Percentiles rank a stretch among this genome's conserved stretches.
These are phyloP conservation scores for Diacronema lutheri DNA, from an alignment of 78 protist species.

Conservation along the genomic window DNA sequence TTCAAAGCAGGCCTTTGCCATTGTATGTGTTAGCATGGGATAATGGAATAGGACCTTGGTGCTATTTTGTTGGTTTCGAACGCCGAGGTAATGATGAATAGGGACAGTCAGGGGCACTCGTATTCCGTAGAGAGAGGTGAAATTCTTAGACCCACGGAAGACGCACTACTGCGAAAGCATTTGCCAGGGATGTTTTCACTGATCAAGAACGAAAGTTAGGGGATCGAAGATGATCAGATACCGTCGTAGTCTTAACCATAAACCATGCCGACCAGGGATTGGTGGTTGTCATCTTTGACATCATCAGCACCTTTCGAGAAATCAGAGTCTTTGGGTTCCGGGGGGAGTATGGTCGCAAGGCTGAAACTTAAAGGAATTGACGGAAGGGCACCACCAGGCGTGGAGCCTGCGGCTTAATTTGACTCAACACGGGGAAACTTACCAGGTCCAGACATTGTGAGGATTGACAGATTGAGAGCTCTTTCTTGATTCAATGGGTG, in stretches of 20 bases:
- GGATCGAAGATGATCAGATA: conserved; percentile 92
- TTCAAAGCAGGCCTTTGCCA: conserved; percentile 78
- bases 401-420: conserved; percentile 92
- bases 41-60: conserved; percentile 49
- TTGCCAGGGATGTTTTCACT: conserved; percentile 85
- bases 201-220: conserved; percentile 92
- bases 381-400: conserved; percentile 91
- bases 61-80: conserved; percentile 55
- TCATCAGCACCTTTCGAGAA: conserved; percentile 64
- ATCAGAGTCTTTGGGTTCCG: conserved; percentile 82
- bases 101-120: conserved; percentile 80
- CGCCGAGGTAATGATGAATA: conserved; percentile 70
- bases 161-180: conserved; percentile 88
- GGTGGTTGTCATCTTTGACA: conserved; percentile 45
- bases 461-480: conserved; percentile 87
- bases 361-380: conserved; percentile 92
- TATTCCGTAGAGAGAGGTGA: conserved; percentile 88
- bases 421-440: conserved; percentile 90
- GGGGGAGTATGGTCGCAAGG: conserved; percentile 91
- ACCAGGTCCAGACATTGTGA: conserved; percentile 87
- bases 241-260: conserved; percentile 93
- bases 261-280: conserved; percentile 88
- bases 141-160: conserved; percentile 84
- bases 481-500: conserved; percentile 86
- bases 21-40: conserved; percentile 75